A percentile compares a stretch with the other conserved stretches of the same genome.
phyloP scores from a whole-genome alignment of 2,329 filamentous ascomycete genomes.

The Nannizzia gypsea region DNA sequence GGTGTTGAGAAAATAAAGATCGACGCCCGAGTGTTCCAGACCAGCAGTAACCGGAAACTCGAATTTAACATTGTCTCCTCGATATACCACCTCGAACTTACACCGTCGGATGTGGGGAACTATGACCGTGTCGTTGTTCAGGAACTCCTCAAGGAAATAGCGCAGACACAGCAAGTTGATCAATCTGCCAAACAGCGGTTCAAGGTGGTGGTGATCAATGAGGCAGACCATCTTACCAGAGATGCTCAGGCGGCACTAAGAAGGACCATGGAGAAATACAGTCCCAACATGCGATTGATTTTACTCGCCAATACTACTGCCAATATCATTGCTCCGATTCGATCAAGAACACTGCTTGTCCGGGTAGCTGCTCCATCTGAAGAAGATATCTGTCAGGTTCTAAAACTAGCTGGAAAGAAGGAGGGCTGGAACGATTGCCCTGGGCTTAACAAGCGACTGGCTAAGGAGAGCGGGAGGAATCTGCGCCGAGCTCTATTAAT shows the following conservation, averaged over 20 bases:
- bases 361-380: conserved; percentile 82
- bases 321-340: conserved; percentile 97
- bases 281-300: conserved; percentile 82
- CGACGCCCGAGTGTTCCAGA: conserved; percentile 92
- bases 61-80: conserved; percentile 99
- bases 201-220: conserved; percentile 98
- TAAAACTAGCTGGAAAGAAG: conserved; percentile 58
- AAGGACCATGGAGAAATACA: conserved; percentile 99
- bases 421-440: conserved; percentile 72
- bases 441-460: conserved; percentile 71
- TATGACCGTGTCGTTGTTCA: conserved; percentile 95
- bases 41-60: conserved; percentile 86
- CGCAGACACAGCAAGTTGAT: conserved; percentile 98
- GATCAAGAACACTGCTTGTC: conserved; percentile 80
- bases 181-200: conserved; percentile 79
- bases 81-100: conserved; percentile 96
- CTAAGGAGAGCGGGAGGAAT: conserved; percentile 81
- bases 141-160: conserved; percentile 91
- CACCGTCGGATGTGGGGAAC: conserved; percentile 88
- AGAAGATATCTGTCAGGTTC: conserved; percentile 66
- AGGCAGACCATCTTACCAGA: conserved; percentile 84
- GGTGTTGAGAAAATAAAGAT: conserved; percentile 99
- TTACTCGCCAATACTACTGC: conserved; percentile 90
- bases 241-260: conserved; percentile 92
- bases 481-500: conserved; percentile 81